Conservation (phyloP, 2,329 filamentous ascomycete genomes). For the Cladosporium sp. region DNA sequence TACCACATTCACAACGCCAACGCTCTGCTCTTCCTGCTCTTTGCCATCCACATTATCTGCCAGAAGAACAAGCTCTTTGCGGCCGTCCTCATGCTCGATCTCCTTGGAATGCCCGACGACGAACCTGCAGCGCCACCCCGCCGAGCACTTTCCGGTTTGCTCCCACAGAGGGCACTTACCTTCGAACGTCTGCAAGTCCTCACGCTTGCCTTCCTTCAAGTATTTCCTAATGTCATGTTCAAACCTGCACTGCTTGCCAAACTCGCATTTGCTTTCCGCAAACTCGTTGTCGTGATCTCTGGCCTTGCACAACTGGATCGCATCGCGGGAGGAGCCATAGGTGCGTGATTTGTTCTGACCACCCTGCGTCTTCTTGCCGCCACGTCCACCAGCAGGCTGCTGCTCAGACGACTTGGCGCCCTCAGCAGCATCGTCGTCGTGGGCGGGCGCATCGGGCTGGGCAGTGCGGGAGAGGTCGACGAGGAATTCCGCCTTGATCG, state of each 20-base stretch:
- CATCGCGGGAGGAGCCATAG: slow-evolving; percentile 75
- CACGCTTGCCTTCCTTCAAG: slow-evolving; percentile 70
- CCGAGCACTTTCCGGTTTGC: slow-evolving; percentile 65
- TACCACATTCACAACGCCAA: slow-evolving; percentile 71
- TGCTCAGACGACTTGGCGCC: slow-evolving; percentile 23
- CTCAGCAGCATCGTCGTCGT: slow-evolving; percentile 41
- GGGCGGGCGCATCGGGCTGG: slow-evolving; percentile 10
- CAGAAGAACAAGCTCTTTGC: slow-evolving; percentile 71
- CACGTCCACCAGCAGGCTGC: slow-evolving; percentile 26
- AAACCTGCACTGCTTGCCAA: slow-evolving; percentile 72
- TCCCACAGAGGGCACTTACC: slow-evolving; percentile 80
- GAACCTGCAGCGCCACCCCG: slow-evolving; percentile 94
- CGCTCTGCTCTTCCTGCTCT: slow-evolving; percentile 33
- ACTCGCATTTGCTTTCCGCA: slow-evolving; percentile 67
- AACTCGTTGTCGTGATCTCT: slow-evolving; percentile 70
- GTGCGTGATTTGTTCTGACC: slow-evolving; percentile 79
- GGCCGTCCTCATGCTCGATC: slow-evolving; percentile 68
- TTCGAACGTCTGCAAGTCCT: slow-evolving; percentile 68
- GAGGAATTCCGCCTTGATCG: slow-evolving; percentile 66
- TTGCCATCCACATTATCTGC: slow-evolving; percentile 45
- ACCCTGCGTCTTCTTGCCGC: slow-evolving; percentile 48
- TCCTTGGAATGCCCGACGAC: slow-evolving; percentile 81
- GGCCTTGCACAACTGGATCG: slow-evolving; percentile 69
- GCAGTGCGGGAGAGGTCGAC: slow-evolving; percentile 19
- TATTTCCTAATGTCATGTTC: slow-evolving; percentile 84